Evolutionary conservation across 192 early-diverging fungal genomes (phyloP).

Genomic region (Entomortierella beljakovae): DNA sequence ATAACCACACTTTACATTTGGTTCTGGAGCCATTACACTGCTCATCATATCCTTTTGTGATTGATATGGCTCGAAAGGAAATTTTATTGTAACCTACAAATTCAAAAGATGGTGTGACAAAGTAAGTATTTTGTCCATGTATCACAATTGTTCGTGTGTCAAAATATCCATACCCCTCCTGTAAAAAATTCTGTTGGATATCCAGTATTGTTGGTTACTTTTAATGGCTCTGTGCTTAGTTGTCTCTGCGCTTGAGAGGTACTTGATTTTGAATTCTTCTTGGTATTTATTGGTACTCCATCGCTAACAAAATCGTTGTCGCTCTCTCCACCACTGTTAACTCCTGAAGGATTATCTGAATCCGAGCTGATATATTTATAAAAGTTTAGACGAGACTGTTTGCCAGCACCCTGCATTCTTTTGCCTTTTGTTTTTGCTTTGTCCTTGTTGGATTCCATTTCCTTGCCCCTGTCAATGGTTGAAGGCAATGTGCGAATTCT

Average conservation of each 20-base stretch:
- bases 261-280: no score
- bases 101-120: neutral
- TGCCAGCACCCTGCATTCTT: no score
- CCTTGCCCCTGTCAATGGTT: neutral
- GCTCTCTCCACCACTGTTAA: neutral
- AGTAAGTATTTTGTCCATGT: neutral
- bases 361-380: neutral
- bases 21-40: conserved; percentile 47
- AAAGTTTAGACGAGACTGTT: neutral
- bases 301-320: no score
- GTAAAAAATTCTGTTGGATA: conserved; percentile 21
- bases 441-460: neutral
- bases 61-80: conserved; percentile 76
- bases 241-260: no score
- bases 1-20: neutral
- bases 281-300: no score
- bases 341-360: neutral
- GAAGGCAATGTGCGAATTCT: neutral
- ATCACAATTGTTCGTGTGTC: neutral
- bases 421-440: neutral
- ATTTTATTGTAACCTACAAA: conserved; percentile 60
- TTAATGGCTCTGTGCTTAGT: neutral
- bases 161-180: conserved; percentile 7
- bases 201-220: neutral
- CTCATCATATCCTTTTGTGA: conserved; percentile 76